phyloP scores from a whole-genome alignment of 1,284 basidiomycete species.

The Phellopilus nigrolimitatus region DNA sequence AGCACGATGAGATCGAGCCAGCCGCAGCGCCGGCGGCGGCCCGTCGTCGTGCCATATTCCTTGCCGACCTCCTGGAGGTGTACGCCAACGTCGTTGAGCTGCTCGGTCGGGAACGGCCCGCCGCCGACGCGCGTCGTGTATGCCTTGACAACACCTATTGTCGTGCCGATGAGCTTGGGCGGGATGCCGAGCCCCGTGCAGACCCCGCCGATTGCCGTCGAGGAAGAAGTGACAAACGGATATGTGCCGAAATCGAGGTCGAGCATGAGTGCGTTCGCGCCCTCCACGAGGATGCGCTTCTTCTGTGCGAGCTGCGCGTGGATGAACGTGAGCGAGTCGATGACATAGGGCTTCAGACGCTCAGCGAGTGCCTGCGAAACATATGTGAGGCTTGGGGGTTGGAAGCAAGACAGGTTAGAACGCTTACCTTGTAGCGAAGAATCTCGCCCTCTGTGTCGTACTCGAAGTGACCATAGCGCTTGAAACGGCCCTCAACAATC shows the following conservation, averaged over 20 bases:
- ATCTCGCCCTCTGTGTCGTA: slow-evolving; percentile 99
- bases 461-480: slow-evolving; percentile 97
- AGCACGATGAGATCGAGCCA: slow-evolving; percentile 98
- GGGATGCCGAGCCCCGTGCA: slow-evolving; percentile 96
- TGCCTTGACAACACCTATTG: slow-evolving; percentile 94
- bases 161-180: slow-evolving; percentile 78
- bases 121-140: slow-evolving; percentile 98
- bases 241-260: slow-evolving; percentile 98
- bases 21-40: slow-evolving; percentile 87
- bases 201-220: slow-evolving; percentile 91
- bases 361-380: slow-evolving; percentile 69
- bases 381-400: slow-evolving; percentile 2
- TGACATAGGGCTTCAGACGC: slow-evolving; percentile 82
- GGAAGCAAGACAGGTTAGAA: not conserved
- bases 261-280: slow-evolving; percentile 97
- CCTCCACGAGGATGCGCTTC: slow-evolving; percentile 90
- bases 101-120: slow-evolving; percentile 96
- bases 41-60: slow-evolving; percentile 92
- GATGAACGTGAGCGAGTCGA: slow-evolving; percentile 84
- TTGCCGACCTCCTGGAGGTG: slow-evolving; percentile 92
- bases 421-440: slow-evolving; percentile 70
- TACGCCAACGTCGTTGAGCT: slow-evolving; percentile 80
- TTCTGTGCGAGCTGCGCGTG: slow-evolving; percentile 73
- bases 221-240: slow-evolving; percentile 93
- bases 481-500: slow-evolving; percentile 95